A percentile compares a stretch with the other conserved stretches of the same genome.
phyloP scores from a whole-genome alignment of 1,139 yeast genomes.

The Sugiyamaella pinicola region DNA sequence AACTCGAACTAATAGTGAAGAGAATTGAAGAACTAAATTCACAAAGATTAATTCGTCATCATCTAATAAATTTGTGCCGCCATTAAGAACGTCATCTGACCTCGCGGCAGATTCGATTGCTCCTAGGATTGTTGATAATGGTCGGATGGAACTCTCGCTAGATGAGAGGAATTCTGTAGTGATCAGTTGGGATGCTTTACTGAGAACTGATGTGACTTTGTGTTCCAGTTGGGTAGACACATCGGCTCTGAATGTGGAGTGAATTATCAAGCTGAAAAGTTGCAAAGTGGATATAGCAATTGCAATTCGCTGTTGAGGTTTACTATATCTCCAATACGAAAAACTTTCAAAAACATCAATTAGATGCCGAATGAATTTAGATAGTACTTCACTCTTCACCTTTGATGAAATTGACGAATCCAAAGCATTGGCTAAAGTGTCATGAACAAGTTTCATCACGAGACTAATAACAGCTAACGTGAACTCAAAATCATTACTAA shows the following conservation, averaged over 20 bases:
- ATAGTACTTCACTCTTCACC: conserved; percentile 58
- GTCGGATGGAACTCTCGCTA: conserved; percentile 54
- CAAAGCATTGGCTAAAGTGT: conserved; percentile 50
- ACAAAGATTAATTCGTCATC: conserved; percentile 41
- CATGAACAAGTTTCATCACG: conserved; percentile 55
- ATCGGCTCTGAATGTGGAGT: conserved; percentile 60
- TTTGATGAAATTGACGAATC: conserved; percentile 43
- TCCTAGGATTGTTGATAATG: conserved; percentile 58
- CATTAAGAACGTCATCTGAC: conserved; percentile 28
- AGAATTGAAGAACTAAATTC: conserved; percentile 45
- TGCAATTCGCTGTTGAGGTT: conserved; percentile 59
- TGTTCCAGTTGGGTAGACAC: conserved; percentile 45
- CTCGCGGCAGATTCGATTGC: conserved; percentile 54
- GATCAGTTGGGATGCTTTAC: conserved; percentile 54
- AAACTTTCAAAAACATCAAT: conserved; percentile 74
- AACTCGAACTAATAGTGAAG: conserved; percentile 53
- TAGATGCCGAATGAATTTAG: conserved; percentile 58
- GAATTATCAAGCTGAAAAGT: conserved; percentile 58
- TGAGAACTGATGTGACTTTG: conserved; percentile 54
- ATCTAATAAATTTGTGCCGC: conserved; percentile 39
- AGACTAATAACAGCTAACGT: conserved; percentile 62
- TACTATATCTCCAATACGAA: conserved; percentile 64
- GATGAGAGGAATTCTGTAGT: conserved; percentile 60
- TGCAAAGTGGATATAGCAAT: conserved; percentile 61
- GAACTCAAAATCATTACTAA: conserved; percentile 65